Evolutionary conservation across 2,329 filamentous ascomycete species (phyloP).

Genomic region (Aspergillus novoparasiticus): DNA sequence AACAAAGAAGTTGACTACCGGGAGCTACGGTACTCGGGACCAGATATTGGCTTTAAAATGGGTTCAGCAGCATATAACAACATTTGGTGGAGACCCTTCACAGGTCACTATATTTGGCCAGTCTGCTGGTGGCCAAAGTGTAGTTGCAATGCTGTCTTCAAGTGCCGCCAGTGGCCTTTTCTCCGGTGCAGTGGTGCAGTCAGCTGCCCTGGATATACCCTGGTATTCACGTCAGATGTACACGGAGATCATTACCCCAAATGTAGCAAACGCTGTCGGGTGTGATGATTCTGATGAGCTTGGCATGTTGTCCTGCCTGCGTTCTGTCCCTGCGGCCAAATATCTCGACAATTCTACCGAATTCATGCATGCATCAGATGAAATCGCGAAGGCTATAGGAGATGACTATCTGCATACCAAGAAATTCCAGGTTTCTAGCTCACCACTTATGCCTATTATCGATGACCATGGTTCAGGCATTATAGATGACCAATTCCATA

Average conservation of each 20-base stretch:
- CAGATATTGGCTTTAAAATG: background rate
- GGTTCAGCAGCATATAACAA: background rate
- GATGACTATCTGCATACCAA: background rate
- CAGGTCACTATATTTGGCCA: background rate
- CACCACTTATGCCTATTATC: background rate
- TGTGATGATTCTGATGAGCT: background rate
- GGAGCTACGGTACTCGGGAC: background rate
- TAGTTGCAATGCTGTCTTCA: background rate
- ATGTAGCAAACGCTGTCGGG: background rate
- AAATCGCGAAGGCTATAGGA: background rate
- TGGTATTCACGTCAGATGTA: background rate
- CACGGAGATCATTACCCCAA: background rate
- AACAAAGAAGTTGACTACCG: background rate
- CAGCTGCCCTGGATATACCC: background rate
- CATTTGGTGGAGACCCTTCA: background rate
- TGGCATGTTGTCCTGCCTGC: background rate
- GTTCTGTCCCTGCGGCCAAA: background rate
- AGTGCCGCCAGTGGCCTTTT: background rate
- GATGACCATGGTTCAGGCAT: background rate
- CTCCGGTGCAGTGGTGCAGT: slow-evolving; percentile 33
- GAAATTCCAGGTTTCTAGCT: background rate
- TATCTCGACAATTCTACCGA: background rate
- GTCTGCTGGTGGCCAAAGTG: background rate
- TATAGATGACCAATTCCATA: background rate
- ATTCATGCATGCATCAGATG: background rate